These are phyloP conservation scores for Eucalyptus pauciflora DNA, from an alignment of 345 rosid genomes.

Conservation along the genomic window DNA sequence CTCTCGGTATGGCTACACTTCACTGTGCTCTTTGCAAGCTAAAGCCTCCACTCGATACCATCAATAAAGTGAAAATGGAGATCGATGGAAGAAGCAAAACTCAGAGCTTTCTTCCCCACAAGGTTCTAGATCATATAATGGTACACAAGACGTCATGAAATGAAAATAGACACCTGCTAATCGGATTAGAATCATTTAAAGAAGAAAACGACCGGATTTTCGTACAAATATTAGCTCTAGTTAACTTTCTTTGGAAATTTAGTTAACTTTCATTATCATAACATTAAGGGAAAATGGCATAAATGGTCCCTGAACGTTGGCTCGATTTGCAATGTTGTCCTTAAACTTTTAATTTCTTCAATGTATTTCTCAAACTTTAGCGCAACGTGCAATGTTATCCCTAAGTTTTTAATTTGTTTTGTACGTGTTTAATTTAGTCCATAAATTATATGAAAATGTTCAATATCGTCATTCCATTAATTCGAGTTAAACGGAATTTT, in stretches of 20 bases:
- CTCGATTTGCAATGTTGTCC: fast-evolving
- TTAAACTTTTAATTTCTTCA: not conserved
- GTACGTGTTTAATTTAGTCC: not conserved
- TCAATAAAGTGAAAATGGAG: not conserved
- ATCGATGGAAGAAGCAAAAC: not conserved
- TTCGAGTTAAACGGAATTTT: not conserved
- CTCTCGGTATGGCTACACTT: not conserved
- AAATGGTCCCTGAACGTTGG: not conserved
- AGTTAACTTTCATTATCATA: not conserved
- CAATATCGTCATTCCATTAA: not conserved
- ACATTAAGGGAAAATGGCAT: not conserved
- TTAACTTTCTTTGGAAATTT: not conserved
- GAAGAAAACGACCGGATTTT: not conserved
- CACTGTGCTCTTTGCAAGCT: not conserved
- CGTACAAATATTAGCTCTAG: not conserved
- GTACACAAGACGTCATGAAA: not conserved
- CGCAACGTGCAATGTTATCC: not conserved
- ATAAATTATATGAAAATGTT: fast-evolving
- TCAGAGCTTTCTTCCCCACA: not conserved
- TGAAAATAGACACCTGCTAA: not conserved
- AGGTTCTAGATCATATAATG: not conserved
- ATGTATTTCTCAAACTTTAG: not conserved
- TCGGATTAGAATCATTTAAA: not conserved
- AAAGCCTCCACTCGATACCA: not conserved
- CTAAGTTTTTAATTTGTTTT: not conserved